Percentiles rank a stretch among this genome's conserved stretches.
Conservation (phyloP, 2,329 filamentous ascomycete genomes). For the Xylaria sp. region DNA sequence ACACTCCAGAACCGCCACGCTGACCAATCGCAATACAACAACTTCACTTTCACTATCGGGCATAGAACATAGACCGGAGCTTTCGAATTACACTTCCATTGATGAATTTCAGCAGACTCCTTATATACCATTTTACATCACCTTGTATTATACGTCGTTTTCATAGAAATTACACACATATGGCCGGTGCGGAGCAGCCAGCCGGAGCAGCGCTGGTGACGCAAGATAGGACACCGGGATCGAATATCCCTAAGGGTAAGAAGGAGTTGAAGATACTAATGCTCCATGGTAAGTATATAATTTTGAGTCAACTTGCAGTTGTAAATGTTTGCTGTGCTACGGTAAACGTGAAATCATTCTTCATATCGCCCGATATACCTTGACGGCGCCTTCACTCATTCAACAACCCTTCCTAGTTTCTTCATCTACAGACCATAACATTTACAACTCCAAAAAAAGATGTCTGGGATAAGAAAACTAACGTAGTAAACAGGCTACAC, state of each 20-base stretch:
- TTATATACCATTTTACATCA: constrained; percentile 5
- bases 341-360: neutral
- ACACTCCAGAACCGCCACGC: constrained; percentile 9
- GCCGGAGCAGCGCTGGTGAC: constrained; percentile 23
- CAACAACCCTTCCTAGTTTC: neutral
- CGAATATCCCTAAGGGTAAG: constrained; percentile 53
- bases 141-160: neutral
- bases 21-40: constrained; percentile 21
- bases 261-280: constrained; percentile 75
- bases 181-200: constrained; percentile 41
- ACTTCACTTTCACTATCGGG: constrained; percentile 5
- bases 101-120: constrained; percentile 23
- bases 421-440: neutral
- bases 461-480: neutral
- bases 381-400: neutral
- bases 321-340: neutral
- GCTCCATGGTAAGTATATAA: constrained; percentile 69
- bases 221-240: constrained; percentile 41
- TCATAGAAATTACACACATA: constrained; percentile 14
- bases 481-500: constrained; percentile 74
- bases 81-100: neutral
- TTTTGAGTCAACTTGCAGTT: neutral
- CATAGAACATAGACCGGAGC: constrained; percentile 12
- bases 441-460: neutral
- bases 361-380: neutral